Conservation (phyloP, 2,329 filamentous ascomycete species). For the Atkinsonella hypoxylon region DNA sequence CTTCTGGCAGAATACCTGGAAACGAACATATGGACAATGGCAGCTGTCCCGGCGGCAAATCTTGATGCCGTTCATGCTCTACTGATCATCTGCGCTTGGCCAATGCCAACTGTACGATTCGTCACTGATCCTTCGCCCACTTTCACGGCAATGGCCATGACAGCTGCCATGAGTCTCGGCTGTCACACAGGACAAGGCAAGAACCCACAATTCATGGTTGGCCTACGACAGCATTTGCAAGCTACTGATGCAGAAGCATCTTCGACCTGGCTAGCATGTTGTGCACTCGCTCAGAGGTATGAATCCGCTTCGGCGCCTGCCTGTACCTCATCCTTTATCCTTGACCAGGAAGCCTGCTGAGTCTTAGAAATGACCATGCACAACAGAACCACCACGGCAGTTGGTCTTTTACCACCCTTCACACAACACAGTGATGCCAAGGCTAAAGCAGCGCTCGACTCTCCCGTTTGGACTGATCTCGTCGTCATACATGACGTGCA, state of each 20-base stretch:
- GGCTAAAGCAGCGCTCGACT: slow-evolving; percentile 26
- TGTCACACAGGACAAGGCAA: slow-evolving; percentile 41
- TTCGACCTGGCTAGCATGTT: slow-evolving; percentile 41
- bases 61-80: slow-evolving; percentile 39
- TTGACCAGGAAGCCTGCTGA: neutral
- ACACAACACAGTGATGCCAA: slow-evolving; percentile 37
- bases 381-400: slow-evolving; percentile 26
- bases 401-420: slow-evolving; percentile 36
- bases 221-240: slow-evolving; percentile 28
- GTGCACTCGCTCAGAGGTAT: slow-evolving; percentile 38
- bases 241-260: slow-evolving; percentile 40
- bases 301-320: neutral
- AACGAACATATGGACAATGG: slow-evolving; percentile 31
- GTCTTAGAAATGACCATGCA: too few species aligned
- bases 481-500: slow-evolving; percentile 33
- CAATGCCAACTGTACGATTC: slow-evolving; percentile 38
- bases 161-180: slow-evolving; percentile 35
- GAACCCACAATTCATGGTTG: slow-evolving; percentile 35
- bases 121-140: slow-evolving; percentile 37
- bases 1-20: slow-evolving; percentile 35
- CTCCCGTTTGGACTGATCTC: slow-evolving; percentile 31
- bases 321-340: neutral
- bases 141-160: slow-evolving; percentile 34
- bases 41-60: slow-evolving; percentile 30
- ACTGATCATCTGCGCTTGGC: slow-evolving; percentile 39